Base-by-base conservation (phyloP, 257 asterid species). In the Jasminum sambac region DNA sequence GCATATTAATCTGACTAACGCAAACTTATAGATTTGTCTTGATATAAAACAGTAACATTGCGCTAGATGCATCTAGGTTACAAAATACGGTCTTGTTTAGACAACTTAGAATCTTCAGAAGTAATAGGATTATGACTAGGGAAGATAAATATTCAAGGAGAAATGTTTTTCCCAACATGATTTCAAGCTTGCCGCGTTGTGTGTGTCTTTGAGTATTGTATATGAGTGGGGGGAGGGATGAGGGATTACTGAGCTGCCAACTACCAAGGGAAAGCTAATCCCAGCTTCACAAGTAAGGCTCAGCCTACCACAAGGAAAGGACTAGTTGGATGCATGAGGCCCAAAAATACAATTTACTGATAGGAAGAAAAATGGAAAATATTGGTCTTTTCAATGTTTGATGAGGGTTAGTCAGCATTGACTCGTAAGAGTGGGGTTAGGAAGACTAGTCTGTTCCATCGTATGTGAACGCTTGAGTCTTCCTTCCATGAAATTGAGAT, bases 91-190 rank as follows among this genome's bases (percentile, higher is more conserved):
- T n/a, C n/a, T n/a, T n/a, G n/a, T n/a, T n/a, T n/a, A n/a, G n/a
- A n/a, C n/a, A n/a, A n/a, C n/a, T n/a, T n/a, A n/a, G n/a, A n/a
- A n/a, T n/a, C n/a, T n/a, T n/a, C n/a, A n/a, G n/a, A n/a, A n/a
- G 14, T 12, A 48, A n/a, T 66, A 38, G 30, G 69, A 71, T 16
- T 3, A 60, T 14, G 42, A 57, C 66, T 16, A 71, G 39, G 66
- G 46, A 37, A 40, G 42, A 8, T 23, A 25, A 63, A 69, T 59
- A 63, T 24, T 44, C 6, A 13, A 37, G 57, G 71, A 68, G 11
- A 50, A 21, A 52, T n/a, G 8, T 62, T 17, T 37, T n/a, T 5
- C 12, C 26, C 14, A 40, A n/a, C 74, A 75, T 75, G 75, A 38
- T 69, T 48, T 40, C 44, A 8, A 40, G 44, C 11, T 40, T 40